Conservation (phyloP, 768 basidiomycete species). For the Phaffia tasmanica region DNA sequence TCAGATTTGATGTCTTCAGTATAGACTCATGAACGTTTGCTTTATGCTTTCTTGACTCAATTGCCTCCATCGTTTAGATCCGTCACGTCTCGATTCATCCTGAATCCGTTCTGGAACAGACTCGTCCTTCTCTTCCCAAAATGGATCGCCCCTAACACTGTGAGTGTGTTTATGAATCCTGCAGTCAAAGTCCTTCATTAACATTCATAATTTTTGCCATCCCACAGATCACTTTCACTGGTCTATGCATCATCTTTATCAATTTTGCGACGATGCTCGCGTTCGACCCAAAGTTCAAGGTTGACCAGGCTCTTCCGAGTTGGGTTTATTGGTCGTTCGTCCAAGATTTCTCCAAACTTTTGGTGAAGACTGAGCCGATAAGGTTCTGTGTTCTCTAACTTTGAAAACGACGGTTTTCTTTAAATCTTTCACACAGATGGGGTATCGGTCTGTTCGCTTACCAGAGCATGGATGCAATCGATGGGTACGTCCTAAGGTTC, state of each 20-base stretch:
- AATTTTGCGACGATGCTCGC: slow-evolving; percentile 76
- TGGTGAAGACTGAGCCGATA: neutral
- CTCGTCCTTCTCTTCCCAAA: slow-evolving; percentile 78
- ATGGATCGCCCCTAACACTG: slow-evolving; percentile 77
- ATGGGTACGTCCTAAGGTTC: slow-evolving; percentile 51
- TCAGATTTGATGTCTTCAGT: no score
- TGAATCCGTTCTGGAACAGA: slow-evolving; percentile 84
- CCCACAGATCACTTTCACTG: slow-evolving; percentile 71
- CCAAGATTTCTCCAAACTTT: slow-evolving; percentile 1
- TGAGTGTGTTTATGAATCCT: slow-evolving; percentile 40
- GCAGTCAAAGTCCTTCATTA: neutral
- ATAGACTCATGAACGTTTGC: neutral
- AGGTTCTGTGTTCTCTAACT: neutral
- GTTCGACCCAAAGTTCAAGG: slow-evolving; percentile 55
- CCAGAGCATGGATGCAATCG: slow-evolving; percentile 78
- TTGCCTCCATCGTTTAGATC: slow-evolving; percentile 46
- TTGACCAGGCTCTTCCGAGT: slow-evolving; percentile 44
- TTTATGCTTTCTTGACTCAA: neutral
- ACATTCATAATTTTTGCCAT: neutral
- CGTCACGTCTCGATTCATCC: slow-evolving; percentile 57
- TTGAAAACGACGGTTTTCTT: neutral
- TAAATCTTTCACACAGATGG: slow-evolving; percentile 48
- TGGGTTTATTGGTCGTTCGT: slow-evolving; percentile 87
- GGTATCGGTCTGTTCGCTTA: slow-evolving; percentile 79
- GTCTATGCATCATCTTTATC: slow-evolving; percentile 63